Base-by-base conservation (phyloP, 768 basidiomycete species). In the Boletus speciosus region DNA sequence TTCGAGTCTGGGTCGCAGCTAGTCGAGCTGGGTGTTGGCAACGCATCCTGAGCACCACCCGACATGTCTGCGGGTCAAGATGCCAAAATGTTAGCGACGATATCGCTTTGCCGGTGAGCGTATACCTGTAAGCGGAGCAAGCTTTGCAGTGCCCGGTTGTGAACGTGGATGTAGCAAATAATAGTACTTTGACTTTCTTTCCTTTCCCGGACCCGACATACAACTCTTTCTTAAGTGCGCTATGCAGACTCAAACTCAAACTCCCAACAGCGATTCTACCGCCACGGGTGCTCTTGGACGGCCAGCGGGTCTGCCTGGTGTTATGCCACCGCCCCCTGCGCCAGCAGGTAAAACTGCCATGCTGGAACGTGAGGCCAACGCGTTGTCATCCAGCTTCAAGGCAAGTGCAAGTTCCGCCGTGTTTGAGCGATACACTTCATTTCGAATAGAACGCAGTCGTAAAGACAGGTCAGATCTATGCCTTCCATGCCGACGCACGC, bases 391-490 rank as follows among this genome's bases (percentile, higher is more conserved):
- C 10, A 84, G 79, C 65, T 73, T 91, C 25, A 82, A 82, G 75
- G 88, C 82, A 55, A 57, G 70, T 57, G 9, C 27, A 21, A 36
- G 9, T 44, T 41, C 8, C 12, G n/a, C 15, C 5, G 38, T 12
- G 39, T 56, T 29, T 34, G 21, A 29, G 27, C 4, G 40, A 19
- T 16, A 14, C 16, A 40, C 31, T 45, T 59, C 19, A 64, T 31
- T 21, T 32, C 29, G 36, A 53, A 19, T 50, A 78, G 86, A 82
- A 81, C 60, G 81, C 83, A n/a, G 78, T 83, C 6, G 71, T 88
- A 5, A 88, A 83, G 67, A 84, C 86, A 2, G 87, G 81, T 6
- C 82, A 90, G 62, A 76, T 91, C 15, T 86, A 88, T 60, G 73
- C 76, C 8, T 90, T 88, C 64, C 84, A 88, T 62, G 75, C 80